phyloP scores from a whole-genome alignment of 1,284 basidiomycete genomes.

The Pterula multifida region DNA sequence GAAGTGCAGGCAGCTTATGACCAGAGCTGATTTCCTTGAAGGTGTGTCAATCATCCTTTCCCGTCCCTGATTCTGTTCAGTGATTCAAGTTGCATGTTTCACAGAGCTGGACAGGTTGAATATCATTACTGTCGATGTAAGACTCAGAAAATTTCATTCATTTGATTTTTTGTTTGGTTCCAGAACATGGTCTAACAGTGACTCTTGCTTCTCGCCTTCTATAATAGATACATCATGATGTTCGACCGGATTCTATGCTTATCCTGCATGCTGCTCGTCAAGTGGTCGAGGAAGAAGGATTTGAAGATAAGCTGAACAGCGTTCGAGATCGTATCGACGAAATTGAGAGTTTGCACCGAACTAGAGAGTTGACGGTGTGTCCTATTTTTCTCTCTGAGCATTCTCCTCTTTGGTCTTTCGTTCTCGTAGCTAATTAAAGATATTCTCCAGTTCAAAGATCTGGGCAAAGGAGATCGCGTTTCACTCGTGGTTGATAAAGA shows the following conservation, averaged over 20 bases:
- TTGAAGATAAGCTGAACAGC: conserved; percentile 58
- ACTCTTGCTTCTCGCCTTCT: background rate
- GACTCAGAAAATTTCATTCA: no score
- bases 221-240: conserved; percentile 57
- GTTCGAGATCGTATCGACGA: conserved; percentile 66
- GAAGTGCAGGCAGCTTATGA: conserved; percentile 69
- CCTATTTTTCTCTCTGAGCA: background rate
- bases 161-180: no score
- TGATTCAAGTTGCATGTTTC: no score
- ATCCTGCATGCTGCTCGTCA: conserved; percentile 58
- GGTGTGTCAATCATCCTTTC: no score
- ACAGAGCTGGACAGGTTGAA: conserved; percentile 53
- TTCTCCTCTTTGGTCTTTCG: conserved; percentile 2
- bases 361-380: conserved; percentile 54
- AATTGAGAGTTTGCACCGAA: conserved; percentile 61
- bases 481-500: conserved; percentile 52
- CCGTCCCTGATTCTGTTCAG: no score
- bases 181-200: no score
- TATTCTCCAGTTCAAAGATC: conserved; percentile 59
- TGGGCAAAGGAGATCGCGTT: conserved; percentile 44
- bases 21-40: conserved; percentile 70
- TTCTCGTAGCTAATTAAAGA: conserved; percentile 2
- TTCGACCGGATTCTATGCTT: conserved; percentile 69
- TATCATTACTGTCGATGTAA: conserved; percentile 69
- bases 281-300: conserved; percentile 59